Base-by-base conservation (phyloP, 2,329 filamentous ascomycete genomes). In the Onygena corvina region DNA sequence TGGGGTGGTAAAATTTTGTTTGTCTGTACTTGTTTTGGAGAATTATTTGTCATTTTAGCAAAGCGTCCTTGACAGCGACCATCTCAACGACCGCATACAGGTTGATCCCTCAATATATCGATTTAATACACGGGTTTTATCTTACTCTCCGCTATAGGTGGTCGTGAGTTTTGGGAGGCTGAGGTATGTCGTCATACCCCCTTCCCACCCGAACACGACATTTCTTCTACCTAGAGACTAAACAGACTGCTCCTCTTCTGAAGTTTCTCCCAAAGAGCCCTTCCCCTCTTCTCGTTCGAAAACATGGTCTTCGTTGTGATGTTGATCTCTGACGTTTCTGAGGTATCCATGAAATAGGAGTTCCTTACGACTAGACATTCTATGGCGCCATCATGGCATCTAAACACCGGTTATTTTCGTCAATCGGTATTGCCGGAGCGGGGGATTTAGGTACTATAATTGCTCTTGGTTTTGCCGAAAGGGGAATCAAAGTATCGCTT, bases 381-480 rank as follows among this genome's bases (percentile, higher is more conserved):
- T n/a, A n/a, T n/a, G n/a, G n/a, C 56, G 20, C 54, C 59, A 40
- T 47, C 21, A 42, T 42, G 38, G 20, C 38, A n/a, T 23, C 38
- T 1, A 8, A 20, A n/a, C 25, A 57, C 14, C 53, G 62, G 45
- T 55, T 54, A 25, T 67, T 66, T 53, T 62, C 64, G 38, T 59
- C 57, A 42, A 67, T 68, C 47, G 66, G 65, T 27, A 59, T 68
- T 21, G 65, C 67, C 34, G 66, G 66, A 30, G 64, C 61, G 50
- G 66, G 66, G 12, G 67, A 63, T 49, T 68, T 69, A 65, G 66
- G 66, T 42, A 67, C 66, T 23, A 68, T 67, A 63, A 68, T 69
- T 66, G 58, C 63, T 48, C 63, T 67, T 51, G 65, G 64, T 14
- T 68, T 69, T 31, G 61, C 64, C 0, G 66, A 68, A 34, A 51